Evolutionary conservation across 495 filamentous ascomycete species (phyloP).

Genomic region (Penicillium soppii): DNA sequence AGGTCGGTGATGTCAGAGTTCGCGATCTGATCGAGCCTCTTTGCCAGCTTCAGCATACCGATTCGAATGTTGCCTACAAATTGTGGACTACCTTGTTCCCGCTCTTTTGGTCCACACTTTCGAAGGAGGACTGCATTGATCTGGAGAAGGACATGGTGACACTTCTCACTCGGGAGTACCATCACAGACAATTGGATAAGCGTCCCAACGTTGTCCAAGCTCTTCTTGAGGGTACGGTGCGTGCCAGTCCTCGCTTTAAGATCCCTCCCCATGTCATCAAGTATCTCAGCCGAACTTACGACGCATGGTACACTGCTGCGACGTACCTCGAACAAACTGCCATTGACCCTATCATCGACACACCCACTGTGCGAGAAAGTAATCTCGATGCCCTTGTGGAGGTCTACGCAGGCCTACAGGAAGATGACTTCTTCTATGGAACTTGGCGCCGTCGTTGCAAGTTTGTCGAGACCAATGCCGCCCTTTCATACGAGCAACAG

Average conservation of each 20-base stretch:
- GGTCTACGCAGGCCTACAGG: slow-evolving; percentile 81
- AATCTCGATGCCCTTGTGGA: slow-evolving; percentile 92
- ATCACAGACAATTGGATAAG: slow-evolving; percentile 88
- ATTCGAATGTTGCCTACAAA: slow-evolving; percentile 72
- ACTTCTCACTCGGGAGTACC: slow-evolving; percentile 90
- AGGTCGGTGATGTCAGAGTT: slow-evolving; percentile 78
- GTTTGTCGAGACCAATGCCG: slow-evolving; percentile 95
- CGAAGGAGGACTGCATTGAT: slow-evolving; percentile 85
- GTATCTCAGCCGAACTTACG: slow-evolving; percentile 84
- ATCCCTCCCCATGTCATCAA: slow-evolving; percentile 95
- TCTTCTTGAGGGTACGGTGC: slow-evolving; percentile 79
- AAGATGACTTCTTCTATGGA: slow-evolving; percentile 97
- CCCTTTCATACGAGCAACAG: slow-evolving; percentile 95
- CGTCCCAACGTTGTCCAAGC: slow-evolving; percentile 93
- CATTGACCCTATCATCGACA: slow-evolving; percentile 81
- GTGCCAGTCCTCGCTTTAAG: slow-evolving; percentile 79
- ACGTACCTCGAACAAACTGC: slow-evolving; percentile 81
- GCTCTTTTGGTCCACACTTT: slow-evolving; percentile 85
- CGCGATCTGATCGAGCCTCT: slow-evolving; percentile 88
- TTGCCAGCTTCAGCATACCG: slow-evolving; percentile 91
- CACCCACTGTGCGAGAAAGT: slow-evolving; percentile 78
- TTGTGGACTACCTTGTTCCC: slow-evolving; percentile 92
- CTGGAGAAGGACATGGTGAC: slow-evolving; percentile 84
- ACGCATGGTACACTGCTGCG: slow-evolving; percentile 91
- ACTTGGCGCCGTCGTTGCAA: slow-evolving; percentile 94